phyloP scores from a whole-genome alignment of 768 basidiomycete species.

The Boletus pseudo-olivaceus region DNA sequence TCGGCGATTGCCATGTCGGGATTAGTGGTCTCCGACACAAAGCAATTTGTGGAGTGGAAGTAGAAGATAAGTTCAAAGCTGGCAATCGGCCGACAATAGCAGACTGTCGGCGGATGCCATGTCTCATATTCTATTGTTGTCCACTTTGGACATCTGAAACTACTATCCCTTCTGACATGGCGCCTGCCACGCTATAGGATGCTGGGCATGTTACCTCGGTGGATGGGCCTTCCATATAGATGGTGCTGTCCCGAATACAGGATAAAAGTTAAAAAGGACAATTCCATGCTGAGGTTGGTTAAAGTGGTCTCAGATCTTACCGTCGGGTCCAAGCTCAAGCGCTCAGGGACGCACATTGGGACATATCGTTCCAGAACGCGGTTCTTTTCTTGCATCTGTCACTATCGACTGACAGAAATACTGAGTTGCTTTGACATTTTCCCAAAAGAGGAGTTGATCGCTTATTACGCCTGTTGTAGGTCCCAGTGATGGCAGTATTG shows the following conservation, averaged over 20 bases:
- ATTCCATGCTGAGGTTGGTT: no score
- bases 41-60: no score
- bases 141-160: neutral
- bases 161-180: neutral
- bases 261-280: neutral
- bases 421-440: conserved; percentile 14
- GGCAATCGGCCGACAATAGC: no score
- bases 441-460: conserved; percentile 5
- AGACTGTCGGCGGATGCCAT: neutral
- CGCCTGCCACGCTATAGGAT: neutral
- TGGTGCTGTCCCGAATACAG: neutral
- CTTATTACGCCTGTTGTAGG: conserved; percentile 14
- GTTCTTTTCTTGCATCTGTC: neutral
- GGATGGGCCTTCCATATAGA: neutral
- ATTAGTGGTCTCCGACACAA: neutral
- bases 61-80: no score
- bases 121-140: neutral
- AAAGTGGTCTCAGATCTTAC: neutral
- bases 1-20: neutral
- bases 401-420: neutral
- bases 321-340: neutral
- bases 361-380: no score
- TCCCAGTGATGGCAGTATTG: conserved; percentile 13
- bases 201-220: neutral
- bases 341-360: neutral